A percentile compares a stretch with the other conserved stretches of the same genome.
These are phyloP conservation scores for Rhodosporidiobolus sp. DNA, from an alignment of 768 basidiomycete species.

Conservation along the genomic window DNA sequence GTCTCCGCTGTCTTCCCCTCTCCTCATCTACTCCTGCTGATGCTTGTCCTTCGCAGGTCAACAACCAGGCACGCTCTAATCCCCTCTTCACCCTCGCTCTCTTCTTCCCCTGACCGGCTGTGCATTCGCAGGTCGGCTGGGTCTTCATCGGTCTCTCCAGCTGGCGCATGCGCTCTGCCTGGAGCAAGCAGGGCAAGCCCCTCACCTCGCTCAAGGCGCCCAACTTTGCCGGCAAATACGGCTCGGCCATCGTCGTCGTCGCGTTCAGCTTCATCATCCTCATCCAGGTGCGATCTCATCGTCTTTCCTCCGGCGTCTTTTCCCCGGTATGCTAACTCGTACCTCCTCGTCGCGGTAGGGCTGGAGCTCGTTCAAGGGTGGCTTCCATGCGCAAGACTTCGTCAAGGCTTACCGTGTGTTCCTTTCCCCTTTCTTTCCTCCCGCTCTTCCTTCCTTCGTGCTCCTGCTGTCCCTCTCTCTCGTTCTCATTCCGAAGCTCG, in stretches of 20 bases:
- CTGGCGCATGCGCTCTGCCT: constrained; percentile 74
- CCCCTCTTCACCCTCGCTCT: constrained; percentile 43
- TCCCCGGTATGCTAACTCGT: too few species aligned
- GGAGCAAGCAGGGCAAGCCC: constrained; percentile 67
- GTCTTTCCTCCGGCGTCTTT: too few species aligned
- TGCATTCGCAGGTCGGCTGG: constrained; percentile 89
- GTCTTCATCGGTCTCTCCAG: constrained; percentile 78
- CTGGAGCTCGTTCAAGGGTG: too few species aligned
- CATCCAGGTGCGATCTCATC: neutral
- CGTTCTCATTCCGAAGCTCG: too few species aligned
- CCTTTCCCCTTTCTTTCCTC: too few species aligned
- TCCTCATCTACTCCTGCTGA: too few species aligned
- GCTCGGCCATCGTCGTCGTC: constrained; percentile 54
- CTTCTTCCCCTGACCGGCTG: too few species aligned
- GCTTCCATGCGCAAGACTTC: too few species aligned
- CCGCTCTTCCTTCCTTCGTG: neutral
- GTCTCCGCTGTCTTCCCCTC: too few species aligned
- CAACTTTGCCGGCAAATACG: constrained; percentile 72
- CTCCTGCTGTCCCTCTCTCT: too few species aligned
- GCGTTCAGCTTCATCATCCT: constrained; percentile 62
- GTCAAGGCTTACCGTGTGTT: constrained; percentile 13
- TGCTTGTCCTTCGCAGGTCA: too few species aligned
- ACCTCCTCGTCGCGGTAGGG: too few species aligned
- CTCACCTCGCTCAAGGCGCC: constrained; percentile 69
- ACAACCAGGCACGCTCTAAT: constrained; percentile 51